These are phyloP conservation scores for Starmerella apis DNA, from an alignment of 805 yeast genomes.

Conservation along the genomic window DNA sequence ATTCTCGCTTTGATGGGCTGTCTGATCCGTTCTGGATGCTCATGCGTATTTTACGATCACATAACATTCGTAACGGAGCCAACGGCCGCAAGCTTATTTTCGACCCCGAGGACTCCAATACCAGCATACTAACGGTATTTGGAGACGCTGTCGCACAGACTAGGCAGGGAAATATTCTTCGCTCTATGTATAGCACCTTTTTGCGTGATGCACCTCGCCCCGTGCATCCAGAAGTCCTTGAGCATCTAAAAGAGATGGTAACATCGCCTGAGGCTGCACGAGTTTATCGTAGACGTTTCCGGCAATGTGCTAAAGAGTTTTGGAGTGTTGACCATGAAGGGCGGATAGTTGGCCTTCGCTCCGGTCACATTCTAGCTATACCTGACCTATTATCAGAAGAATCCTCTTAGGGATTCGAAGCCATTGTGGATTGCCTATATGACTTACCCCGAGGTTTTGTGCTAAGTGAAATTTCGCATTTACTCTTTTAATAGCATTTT, in stretches of 20 bases:
- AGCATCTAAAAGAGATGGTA: neutral
- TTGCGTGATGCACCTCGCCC: conserved; percentile 15
- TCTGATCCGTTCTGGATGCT: conserved; percentile 15
- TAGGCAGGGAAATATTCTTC: conserved; percentile 15
- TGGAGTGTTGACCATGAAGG: conserved; percentile 11
- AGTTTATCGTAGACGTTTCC: conserved; percentile 1
- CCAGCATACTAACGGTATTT: conserved; percentile 1
- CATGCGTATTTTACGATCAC: neutral
- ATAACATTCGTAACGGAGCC: conserved; percentile 6
- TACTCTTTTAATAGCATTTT: too few relatives aligned
- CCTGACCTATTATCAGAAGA: neutral
- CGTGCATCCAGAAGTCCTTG: conserved; percentile 12
- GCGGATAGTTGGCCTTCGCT: neutral
- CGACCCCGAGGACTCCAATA: conserved; percentile 5
- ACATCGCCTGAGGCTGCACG: neutral
- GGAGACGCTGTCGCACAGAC: conserved; percentile 9
- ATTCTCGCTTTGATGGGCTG: neutral
- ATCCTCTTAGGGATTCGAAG: neutral
- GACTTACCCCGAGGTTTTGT: too few relatives aligned
- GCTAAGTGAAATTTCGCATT: too few relatives aligned
- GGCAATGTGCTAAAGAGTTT: neutral
- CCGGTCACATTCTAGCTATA: neutral
- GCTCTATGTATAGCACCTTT: conserved; percentile 5
- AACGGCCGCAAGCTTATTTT: conserved; percentile 10
- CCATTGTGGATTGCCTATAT: too few relatives aligned